Evolutionary conservation across 2,329 filamentous ascomycete genomes (phyloP), one percentile per base, ranked within the genome.

Genomic region (Magnaporthiopsis rhizophila): DNA sequence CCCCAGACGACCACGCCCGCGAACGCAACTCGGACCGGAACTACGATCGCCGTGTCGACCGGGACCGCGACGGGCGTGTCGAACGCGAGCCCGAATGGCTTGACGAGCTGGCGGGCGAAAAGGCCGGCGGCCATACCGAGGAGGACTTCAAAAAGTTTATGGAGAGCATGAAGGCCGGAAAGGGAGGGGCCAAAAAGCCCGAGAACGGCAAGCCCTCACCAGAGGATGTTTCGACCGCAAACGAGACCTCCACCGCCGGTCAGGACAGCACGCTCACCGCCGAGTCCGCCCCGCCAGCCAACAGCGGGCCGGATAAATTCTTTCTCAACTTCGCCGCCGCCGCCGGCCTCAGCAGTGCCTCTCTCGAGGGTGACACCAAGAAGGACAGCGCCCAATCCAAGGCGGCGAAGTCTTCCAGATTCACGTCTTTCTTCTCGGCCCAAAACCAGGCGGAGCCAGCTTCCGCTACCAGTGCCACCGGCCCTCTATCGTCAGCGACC

Each of bases 121-220:
- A 89, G 70, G 79, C 84, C 50, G 86, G 89, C 70, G 84, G 83
- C 6, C 90, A 91, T 70, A 97, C 92, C 0, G 89, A 91, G 71
- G 92, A 96, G 72, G 93, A 97, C 69, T 96, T 97, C 75, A 89
- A 96, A 77, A 91, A 91, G 69, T 97, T 94, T 87, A 97, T 97
- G 82, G 91, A 96, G 70, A 84, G 83, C 68, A 96, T 96, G 92
- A 94, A 90, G 75, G 87, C 87, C 56, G 83, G 85, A 67, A 85
- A 81, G 70, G 74, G 71, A 59, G 71, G 59, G 65, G 74, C 66
- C 66, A 68, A 69, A 53, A 73, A 72, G 61, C 18, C 77, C 61
- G 73, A 81, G 68, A 72, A 77, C 64, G 76, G 77, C 64, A 70
- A 76, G 6, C 65, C 70, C 18, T 66, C 71, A 50, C 65, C 72